Evolutionary conservation across 352 stramenopile genomes (phyloP), one percentile per base, ranked within the genome.

Genomic region (Globisporangium camurandrum): DNA sequence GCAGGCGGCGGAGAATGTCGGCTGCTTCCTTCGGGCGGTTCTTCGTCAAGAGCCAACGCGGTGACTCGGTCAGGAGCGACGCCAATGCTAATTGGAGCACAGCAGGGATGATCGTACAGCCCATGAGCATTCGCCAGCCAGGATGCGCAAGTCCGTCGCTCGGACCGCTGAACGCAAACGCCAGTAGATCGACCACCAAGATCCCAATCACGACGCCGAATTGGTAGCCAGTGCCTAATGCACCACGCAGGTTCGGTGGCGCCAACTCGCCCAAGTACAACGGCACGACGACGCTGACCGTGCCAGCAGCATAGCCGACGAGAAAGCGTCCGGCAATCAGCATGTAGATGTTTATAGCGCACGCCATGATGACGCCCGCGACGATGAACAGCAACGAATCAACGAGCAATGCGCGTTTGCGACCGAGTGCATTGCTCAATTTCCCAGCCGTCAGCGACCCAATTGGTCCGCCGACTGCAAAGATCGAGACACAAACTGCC

Each of bases 121-220:
- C 76, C 30, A 88, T 75, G 26, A 88, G 62, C 23, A 88, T 64
- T 36, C 76, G 69, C 76, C 76, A 88, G 8, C 76, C 76, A 22
- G 76, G 76, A 40, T 82, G 62, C 17, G 64, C 47, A 12, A 88
- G 28, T 8, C 76, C 76, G 23, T 78, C 47, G 46, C 76, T 88
- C 46, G 69, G 56, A 28, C 61, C 74, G 36, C 69, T 78, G 53
- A 76, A 88, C 17, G 60, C 63, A 43, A 86, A 88, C 14, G 76
- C 76, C 9, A 88, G 44, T 26, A 71, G 12, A 17, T 64, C 57
- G 4, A 51, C 64, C 0, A 56, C 48, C 43, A 88, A 57, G 41
- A 88, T 85, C 39, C 76, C 76, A 12, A 72, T 81, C 14, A 88
- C 76, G 59, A 88, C 75, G 43, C 71, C 79, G 27, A 88, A 66